These are phyloP conservation scores for Hypocrella siamensis DNA, from an alignment of 2,329 filamentous ascomycete species.

Conservation along the genomic window DNA sequence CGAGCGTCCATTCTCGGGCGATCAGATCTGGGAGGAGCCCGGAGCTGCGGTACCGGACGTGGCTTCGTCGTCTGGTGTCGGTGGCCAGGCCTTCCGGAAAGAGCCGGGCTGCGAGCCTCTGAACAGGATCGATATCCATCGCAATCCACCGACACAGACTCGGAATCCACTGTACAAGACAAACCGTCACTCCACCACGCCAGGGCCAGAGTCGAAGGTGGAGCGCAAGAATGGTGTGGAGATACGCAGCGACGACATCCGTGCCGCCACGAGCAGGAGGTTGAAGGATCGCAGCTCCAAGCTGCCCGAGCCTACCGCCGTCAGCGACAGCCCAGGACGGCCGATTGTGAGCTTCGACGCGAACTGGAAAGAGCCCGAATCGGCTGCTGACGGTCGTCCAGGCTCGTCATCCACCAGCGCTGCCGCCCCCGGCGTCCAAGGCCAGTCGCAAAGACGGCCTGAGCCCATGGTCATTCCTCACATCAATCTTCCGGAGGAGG, in stretches of 20 bases:
- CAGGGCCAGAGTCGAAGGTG: conserved; percentile 23
- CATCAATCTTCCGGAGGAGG: conserved; percentile 37
- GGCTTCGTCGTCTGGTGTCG: conserved; percentile 9
- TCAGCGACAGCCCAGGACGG: conserved; percentile 78
- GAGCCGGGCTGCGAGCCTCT: conserved; percentile 17
- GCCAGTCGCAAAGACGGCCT: conserved; percentile 6
- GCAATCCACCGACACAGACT: conserved; percentile 70
- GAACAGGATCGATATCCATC: conserved; percentile 58
- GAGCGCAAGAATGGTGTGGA: conserved; percentile 66
- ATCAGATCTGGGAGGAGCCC: conserved; percentile 84
- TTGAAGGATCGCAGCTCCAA: conserved; percentile 75
- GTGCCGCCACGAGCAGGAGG: conserved; percentile 77
- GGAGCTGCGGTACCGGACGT: conserved; percentile 21
- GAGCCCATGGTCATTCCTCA: conserved; percentile 30
- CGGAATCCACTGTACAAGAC: conserved; percentile 65
- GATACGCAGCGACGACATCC: conserved; percentile 74
- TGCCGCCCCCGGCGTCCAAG: conserved; percentile 4
- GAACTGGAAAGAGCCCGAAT: conserved; percentile 61
- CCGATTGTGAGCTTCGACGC: conserved; percentile 96
- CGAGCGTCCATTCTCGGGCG: conserved; percentile 51
- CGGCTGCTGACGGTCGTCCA: conserved; percentile 50
- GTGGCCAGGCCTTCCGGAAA: conserved; percentile 22
- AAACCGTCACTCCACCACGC: conserved; percentile 31
- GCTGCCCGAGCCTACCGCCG: conserved; percentile 74
- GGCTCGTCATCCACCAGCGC: conserved; percentile 18